Evolutionary conservation across 2,329 filamentous ascomycete genomes (phyloP), one percentile per base, ranked within the genome.

Genomic region (Penicillium frequentans): DNA sequence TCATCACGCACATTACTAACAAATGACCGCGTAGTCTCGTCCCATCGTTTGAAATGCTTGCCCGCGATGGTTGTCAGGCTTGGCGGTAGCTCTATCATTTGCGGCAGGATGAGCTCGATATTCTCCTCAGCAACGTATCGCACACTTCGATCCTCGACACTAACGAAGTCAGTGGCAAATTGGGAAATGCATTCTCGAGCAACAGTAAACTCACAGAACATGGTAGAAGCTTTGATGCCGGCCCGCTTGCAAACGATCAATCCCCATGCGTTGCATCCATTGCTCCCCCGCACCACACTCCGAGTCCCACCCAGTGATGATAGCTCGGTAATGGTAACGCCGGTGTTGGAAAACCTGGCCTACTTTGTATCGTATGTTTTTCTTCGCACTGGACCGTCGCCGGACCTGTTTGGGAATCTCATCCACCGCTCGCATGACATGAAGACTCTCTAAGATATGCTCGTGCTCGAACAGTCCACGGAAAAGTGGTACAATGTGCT

Each of bases 21-120:
- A 76, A 98, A 99, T 4, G 76, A 80, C 63, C 85, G 85, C 0
- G 75, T 80, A 33, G 77, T 78, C 5, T 73, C 69, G 73, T 97
- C 90, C 81, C 92, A 98, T 43, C 91, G 82, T 74, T 91, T 96
- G 74, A 99, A 98, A 73, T 90, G 91, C 66, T 88, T 89, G 0
- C 95, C 95, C 3, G 92, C 91, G 63, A 90, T 75, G 46, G 81
- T 80, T 68, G 91, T 82, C 60, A 96, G 68, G 2, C 61, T 61
- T 16, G 49, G 55, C 1, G 74, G 79, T 24, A 83, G 75, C n/a
- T 82, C 75, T 0, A 83, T 81, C 2, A 88, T 75, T 33, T 79
- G 64, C 63, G 77, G 72, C 51, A 72, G 47, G 67, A 91, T 76
- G n/a, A 87, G 75, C 56, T 86, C 77, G 55, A 97, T 89, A 65